phyloP scores from a whole-genome alignment of 1,284 basidiomycete species.

The Puccinia novopanici region DNA sequence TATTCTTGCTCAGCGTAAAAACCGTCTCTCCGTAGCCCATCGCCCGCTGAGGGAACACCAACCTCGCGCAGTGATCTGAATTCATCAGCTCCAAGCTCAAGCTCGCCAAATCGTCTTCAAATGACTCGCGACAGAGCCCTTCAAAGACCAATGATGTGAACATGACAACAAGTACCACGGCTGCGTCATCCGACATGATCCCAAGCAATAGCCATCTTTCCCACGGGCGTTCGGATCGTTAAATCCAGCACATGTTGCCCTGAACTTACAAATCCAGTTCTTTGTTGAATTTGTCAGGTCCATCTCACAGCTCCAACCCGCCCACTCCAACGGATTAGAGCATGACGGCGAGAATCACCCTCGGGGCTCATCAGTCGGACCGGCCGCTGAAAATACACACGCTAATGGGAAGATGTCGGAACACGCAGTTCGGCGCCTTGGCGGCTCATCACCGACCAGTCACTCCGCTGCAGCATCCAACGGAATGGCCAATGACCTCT shows the following conservation, averaged over 20 bases:
- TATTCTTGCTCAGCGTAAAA: conserved; percentile 22
- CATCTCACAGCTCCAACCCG: conserved; percentile 15
- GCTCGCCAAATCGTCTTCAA: not conserved
- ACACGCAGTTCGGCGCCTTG: conserved; percentile 52
- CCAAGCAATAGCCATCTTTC: conserved; percentile 22
- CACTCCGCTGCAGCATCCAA: conserved; percentile 41
- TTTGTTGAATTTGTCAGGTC: conserved; percentile 80
- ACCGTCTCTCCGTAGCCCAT: conserved; percentile 4
- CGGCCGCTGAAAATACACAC: conserved; percentile 42
- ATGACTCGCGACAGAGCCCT: conserved; percentile 16
- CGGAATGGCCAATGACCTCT: conserved; percentile 30
- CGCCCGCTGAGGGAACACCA: conserved; percentile 35
- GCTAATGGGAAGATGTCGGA: conserved; percentile 46
- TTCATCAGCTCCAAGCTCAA: conserved; percentile 18
- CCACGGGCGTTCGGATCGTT: conserved; percentile 57
- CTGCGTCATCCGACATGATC: not conserved
- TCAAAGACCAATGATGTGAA: conserved; percentile 21
- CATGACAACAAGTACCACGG: not conserved
- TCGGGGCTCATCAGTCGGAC: conserved; percentile 64
- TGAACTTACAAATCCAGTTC: conserved; percentile 78
- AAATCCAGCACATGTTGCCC: conserved; percentile 70
- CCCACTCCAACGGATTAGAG: not conserved
- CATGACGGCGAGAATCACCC: conserved; percentile 21
- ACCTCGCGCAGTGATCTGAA: conserved; percentile 19
- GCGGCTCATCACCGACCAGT: conserved; percentile 48